Evolutionary conservation across 2,329 filamentous ascomycete genomes (phyloP), one percentile per base, ranked within the genome.

Genomic region (Blastomyces gilchristii): DNA sequence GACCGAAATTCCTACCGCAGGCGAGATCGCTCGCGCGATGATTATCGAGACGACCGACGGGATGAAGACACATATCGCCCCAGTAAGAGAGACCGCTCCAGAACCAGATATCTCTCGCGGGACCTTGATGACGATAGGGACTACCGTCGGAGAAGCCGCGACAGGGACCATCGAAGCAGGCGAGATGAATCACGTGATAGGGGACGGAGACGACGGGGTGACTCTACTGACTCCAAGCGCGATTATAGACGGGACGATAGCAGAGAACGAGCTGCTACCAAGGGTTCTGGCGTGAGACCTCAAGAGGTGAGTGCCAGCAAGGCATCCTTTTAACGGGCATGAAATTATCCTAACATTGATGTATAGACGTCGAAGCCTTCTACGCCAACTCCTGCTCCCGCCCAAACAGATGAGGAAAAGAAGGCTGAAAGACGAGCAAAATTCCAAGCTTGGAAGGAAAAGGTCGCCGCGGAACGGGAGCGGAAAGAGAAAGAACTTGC

Each of bases 371-470:
- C 81, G 61, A 87, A 86, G 71, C 75, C 80, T 54, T 74, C 81
- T 50, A 75, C 77, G 9, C 73, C 74, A 28, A 65, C 69, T 16
- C 67, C 62, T 11, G 65, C 81, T 62, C 72, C 80, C 61, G 76
- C 79, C 54, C 85, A 85, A 70, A 81, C 84, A 39, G 89, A 91
- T 69, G 84, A 85, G 65, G 86, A 91, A 59, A 91, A 89, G 72
- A 90, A 92, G 74, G 88, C 87, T 59, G 89, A 93, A 74, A 82
- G 89, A 66, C 81, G 91, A 53, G 90, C 90, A 37, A 92, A 90
- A 72, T 78, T 96, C 37, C 90, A 93, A 73, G 89, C 90, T 63
- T 96, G 91, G 92, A 96, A 96, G 77, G 89, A 91, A 76, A 93
- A 92, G 76, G 87, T 91, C 72, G 81, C 81, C 6, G 89, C 90